Conservation (phyloP, 352 stramenopile species). For the Phytophthora podocarpi region DNA sequence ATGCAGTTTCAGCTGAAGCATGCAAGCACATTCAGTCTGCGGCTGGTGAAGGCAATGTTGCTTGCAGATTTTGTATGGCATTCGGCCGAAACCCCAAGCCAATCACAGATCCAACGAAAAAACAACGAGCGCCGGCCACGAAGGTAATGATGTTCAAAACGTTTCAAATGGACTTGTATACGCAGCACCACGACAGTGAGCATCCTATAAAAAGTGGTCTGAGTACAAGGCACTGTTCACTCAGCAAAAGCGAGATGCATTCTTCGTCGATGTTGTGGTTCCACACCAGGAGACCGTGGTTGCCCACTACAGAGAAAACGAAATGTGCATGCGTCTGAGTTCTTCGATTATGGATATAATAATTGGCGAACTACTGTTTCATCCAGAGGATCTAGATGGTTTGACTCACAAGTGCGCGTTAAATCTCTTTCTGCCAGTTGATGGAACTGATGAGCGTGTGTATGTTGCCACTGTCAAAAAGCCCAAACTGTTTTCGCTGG, state of each 20-base stretch:
- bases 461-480: neutral
- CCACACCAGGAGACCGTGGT: neutral
- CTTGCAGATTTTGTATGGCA: too few species aligned
- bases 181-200: too few species aligned
- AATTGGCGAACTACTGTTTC: neutral
- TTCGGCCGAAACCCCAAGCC: too few species aligned
- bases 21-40: too few species aligned
- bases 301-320: neutral
- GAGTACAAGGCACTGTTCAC: too few species aligned
- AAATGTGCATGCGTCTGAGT: neutral
- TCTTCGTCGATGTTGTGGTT: neutral
- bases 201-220: too few species aligned
- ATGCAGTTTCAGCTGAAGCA: neutral
- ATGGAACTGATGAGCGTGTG: too few species aligned
- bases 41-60: too few species aligned
- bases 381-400: constrained; percentile 1
- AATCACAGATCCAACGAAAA: too few species aligned
- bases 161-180: too few species aligned
- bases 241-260: neutral
- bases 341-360: constrained; percentile 2
- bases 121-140: too few species aligned
- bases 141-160: too few species aligned
- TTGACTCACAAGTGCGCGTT: neutral
- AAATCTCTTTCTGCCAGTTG: neutral
- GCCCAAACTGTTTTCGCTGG: neutral